Conservation (phyloP, 163 green algal species). For the Chlamydomonas reinhardtii region DNA sequence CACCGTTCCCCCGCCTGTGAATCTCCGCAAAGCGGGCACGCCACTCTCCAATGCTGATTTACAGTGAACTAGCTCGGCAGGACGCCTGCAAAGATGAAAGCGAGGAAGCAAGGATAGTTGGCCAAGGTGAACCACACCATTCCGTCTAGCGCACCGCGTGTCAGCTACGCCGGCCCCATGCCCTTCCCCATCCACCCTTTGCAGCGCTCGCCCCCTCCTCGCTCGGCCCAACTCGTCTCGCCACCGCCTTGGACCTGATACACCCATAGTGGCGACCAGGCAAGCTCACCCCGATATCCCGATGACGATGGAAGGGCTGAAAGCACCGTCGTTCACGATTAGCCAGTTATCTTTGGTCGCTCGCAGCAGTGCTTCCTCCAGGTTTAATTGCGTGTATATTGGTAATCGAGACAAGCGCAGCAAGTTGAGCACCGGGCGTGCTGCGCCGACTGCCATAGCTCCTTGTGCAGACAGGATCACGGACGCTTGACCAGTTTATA, state of each 20-base stretch:
- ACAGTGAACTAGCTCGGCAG: constrained; percentile 81
- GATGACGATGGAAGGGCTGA: constrained; percentile 89
- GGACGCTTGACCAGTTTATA: too few species aligned
- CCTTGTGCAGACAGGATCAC: too few species aligned
- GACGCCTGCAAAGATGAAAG: constrained; percentile 71
- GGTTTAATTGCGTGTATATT: constrained; percentile 83
- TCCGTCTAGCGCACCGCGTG: too few species aligned
- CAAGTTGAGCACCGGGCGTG: constrained; percentile 62
- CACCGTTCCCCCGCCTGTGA: constrained; percentile 94
- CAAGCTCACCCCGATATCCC: constrained; percentile 92
- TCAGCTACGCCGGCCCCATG: too few species aligned
- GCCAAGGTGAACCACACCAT: neutral
- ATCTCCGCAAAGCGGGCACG: constrained; percentile 83
- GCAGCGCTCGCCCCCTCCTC: too few species aligned
- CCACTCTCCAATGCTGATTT: constrained; percentile 50
- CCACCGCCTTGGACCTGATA: too few species aligned
- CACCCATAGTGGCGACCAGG: too few species aligned
- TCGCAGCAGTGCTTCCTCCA: constrained; percentile 93
- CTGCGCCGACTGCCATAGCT: neutral
- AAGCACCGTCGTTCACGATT: constrained; percentile 87
- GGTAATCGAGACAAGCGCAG: constrained; percentile 71
- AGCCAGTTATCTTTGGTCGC: constrained; percentile 85
- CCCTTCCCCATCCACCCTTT: too few species aligned
- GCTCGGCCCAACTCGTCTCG: too few species aligned
- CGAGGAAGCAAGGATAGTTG: neutral